Conservation (phyloP, 805 yeast genomes). For the Kregervanrija pseudodelftensis region DNA sequence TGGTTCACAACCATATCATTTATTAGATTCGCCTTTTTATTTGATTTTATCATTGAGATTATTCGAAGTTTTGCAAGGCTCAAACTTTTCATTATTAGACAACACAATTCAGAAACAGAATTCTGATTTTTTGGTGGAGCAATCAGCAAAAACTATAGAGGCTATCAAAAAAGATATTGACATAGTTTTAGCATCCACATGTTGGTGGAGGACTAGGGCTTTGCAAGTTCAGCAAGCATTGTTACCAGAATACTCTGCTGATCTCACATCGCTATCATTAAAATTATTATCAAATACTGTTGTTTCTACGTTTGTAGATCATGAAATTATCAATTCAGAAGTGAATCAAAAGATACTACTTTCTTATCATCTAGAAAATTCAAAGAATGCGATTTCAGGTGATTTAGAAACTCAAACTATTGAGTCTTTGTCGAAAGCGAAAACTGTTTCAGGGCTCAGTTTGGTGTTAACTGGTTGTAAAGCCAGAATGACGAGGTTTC, state of each 20-base stretch:
- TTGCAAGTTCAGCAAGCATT: slow-evolving; percentile 57
- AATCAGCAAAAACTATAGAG: slow-evolving; percentile 10
- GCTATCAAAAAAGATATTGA: slow-evolving; percentile 15
- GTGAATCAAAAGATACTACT: slow-evolving; percentile 32
- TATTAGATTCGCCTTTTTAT: slow-evolving; percentile 43
- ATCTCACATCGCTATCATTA: slow-evolving; percentile 36
- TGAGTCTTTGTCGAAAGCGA: slow-evolving; percentile 48
- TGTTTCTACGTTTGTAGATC: slow-evolving; percentile 27
- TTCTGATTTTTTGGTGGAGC: slow-evolving; percentile 17
- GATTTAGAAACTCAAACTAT: slow-evolving; percentile 56
- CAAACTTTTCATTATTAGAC: slow-evolving; percentile 24
- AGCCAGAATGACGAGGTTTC: slow-evolving; percentile 83
- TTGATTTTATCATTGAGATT: slow-evolving; percentile 36
- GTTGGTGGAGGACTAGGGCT: slow-evolving; percentile 76
- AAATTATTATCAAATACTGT: slow-evolving; percentile 30
- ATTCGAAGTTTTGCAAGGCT: slow-evolving; percentile 33
- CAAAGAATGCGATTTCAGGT: slow-evolving; percentile 56
- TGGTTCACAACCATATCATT: slow-evolving; percentile 68
- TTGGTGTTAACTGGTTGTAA: slow-evolving; percentile 78
- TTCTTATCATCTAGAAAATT: slow-evolving; percentile 55
- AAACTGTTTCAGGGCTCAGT: slow-evolving; percentile 50
- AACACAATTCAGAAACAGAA: slow-evolving; percentile 9
- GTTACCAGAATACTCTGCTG: slow-evolving; percentile 49
- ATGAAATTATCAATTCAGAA: slow-evolving; percentile 25
- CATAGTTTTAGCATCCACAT: slow-evolving; percentile 38